Evolutionary conservation across 2,329 filamentous ascomycete species (phyloP).

Genomic region (Pseudohalonectria lignicola): DNA sequence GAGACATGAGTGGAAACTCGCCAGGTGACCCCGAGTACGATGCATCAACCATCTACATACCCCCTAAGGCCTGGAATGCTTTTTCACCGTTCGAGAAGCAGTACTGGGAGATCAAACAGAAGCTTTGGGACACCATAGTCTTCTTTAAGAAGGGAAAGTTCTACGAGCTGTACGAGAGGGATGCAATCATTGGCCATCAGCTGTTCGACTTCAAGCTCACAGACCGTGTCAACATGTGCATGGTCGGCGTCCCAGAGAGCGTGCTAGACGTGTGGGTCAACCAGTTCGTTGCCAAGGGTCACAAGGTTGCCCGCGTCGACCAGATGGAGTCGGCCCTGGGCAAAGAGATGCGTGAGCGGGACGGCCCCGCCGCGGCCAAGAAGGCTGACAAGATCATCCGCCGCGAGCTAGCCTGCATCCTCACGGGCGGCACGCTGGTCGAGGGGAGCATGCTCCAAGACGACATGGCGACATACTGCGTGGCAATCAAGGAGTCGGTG

Average conservation of each 20-base stretch:
- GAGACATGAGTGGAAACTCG: constrained; percentile 73
- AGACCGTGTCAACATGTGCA: constrained; percentile 97
- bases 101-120: constrained; percentile 99
- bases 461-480: constrained; percentile 94
- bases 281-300: constrained; percentile 96
- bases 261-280: constrained; percentile 96
- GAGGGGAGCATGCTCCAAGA: constrained; percentile 96
- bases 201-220: constrained; percentile 96
- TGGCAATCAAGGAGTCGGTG: constrained; percentile 74
- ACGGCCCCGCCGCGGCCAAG: constrained; percentile 44
- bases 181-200: constrained; percentile 92
- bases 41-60: constrained; percentile 81
- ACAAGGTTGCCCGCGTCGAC: constrained; percentile 92
- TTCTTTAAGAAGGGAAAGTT: constrained; percentile 99
- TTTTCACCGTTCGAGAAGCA: constrained; percentile 96
- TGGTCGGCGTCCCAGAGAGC: constrained; percentile 95
- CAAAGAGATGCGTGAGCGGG: constrained; percentile 97
- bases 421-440: constrained; percentile 87
- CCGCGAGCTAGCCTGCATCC: constrained; percentile 78
- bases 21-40: constrained; percentile 81
- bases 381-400: constrained; percentile 91
- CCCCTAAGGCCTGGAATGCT: constrained; percentile 63
- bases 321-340: constrained; percentile 92
- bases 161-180: constrained; percentile 96
- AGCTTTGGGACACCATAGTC: constrained; percentile 93